Conservation (phyloP, 2,329 filamentous ascomycete species). For the Fusarium bactridioides region DNA sequence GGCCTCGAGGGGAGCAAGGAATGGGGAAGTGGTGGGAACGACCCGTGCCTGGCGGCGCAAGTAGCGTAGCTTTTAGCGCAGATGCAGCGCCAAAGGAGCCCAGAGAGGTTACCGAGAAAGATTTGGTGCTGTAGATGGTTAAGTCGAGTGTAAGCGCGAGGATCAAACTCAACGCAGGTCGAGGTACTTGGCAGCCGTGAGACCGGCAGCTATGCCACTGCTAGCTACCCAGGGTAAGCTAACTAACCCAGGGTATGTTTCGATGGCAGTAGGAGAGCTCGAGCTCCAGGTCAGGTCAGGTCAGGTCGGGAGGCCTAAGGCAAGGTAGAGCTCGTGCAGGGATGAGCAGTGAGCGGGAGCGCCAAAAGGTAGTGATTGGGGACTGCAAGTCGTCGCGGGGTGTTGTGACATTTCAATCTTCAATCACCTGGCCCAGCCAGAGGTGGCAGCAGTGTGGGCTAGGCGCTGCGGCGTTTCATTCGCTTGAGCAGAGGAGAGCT, state of each 20-base stretch:
- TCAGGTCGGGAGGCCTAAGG: slow-evolving; percentile 4
- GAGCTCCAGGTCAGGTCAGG: slow-evolving; percentile 6
- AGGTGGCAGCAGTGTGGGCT: slow-evolving; percentile 41
- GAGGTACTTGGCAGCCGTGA: background rate
- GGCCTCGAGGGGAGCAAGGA: slow-evolving; percentile 35
- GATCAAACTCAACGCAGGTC: slow-evolving; percentile 6
- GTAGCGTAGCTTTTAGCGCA: slow-evolving; percentile 43
- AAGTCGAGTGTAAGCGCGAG: slow-evolving; percentile 19
- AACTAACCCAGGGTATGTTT: background rate
- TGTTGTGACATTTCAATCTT: slow-evolving; percentile 43
- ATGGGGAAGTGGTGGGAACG: slow-evolving; percentile 42
- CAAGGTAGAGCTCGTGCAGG: slow-evolving; percentile 26
- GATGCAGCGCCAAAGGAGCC: slow-evolving; percentile 36
- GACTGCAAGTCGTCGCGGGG: slow-evolving; percentile 37
- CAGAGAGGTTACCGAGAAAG: slow-evolving; percentile 23
- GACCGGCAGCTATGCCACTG: slow-evolving; percentile 1
- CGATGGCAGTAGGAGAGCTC: background rate
- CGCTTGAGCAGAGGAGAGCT: slow-evolving; percentile 40
- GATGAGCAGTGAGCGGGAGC: slow-evolving; percentile 34
- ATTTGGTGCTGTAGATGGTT: slow-evolving; percentile 9
- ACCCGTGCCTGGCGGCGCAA: slow-evolving; percentile 43
- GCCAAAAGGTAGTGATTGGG: slow-evolving; percentile 38
- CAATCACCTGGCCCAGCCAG: slow-evolving; percentile 42
- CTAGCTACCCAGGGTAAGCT: slow-evolving; percentile 4
- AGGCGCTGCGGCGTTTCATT: slow-evolving; percentile 48